Base-by-base conservation (phyloP, 192 early-diverging fungal genomes). In the Glomus cerebriforme region DNA sequence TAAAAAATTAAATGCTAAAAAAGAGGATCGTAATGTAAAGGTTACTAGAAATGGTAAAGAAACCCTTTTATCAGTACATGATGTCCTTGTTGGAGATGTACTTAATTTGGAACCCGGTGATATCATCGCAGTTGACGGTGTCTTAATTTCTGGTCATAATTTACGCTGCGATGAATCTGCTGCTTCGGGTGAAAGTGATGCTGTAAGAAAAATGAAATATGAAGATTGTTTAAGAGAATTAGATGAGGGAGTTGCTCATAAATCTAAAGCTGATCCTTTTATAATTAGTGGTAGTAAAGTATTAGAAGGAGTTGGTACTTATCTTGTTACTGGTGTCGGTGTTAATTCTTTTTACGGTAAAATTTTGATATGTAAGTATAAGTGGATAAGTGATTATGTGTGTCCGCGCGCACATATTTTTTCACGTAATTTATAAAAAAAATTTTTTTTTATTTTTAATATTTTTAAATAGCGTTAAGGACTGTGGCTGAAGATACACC, bases 241-340 rank as follows among this genome's bases (percentile, higher is more conserved):
- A 73, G 64, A 82, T 79, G 54, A 79, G 70, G 27, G 82, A 79
- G 34, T 75, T 82, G 26, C 69, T 67, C 15, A 74, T 78, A 45
- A 79, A 69, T 77, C 80, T 83, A 43, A 64, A 79, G 43, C 34
- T n/a, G 89, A 90, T 71, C 96, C 96, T 7, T 99, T 98, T 81
- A 85, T 99, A 39, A 88, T 99, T 17, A 96, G 95, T 62, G 98
- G 98, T 31, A 95, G 94, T 79, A 96, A 96, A 74, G 91, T 99
- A 0, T 82, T 94, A 15, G 95, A 96, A 73, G 98, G 97, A 63
- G 91, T 95, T 7, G 96, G 96, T 7, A 83, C 85, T 29, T 96
- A 96, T 83, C 83, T 98, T 34, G 89, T 96, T 13, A 93, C 96
- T 13, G 92, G 91, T 24, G 92, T 95, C 4, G 98, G 98, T 49